These are phyloP conservation scores for Eremochloa ophiuroides DNA, from an alignment of 176 grass and related monocot genomes.

Conservation along the genomic window DNA sequence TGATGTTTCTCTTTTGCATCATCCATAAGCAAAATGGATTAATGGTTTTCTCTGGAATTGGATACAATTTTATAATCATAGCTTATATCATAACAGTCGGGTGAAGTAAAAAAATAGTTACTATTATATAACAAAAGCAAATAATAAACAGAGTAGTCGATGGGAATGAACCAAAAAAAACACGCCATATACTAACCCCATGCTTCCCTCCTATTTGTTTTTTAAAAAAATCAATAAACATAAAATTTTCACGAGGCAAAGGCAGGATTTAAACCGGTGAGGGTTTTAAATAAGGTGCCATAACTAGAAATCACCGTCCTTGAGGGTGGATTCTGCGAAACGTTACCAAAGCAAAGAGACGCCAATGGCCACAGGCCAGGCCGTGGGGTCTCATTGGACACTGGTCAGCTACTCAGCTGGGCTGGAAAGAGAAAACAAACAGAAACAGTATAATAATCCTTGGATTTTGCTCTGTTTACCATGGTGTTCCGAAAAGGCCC, in stretches of 20 bases:
- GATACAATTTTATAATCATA: too few species aligned
- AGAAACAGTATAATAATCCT: background rate
- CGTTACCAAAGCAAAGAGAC: too few species aligned
- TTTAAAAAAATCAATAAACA: background rate
- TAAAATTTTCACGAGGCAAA: background rate
- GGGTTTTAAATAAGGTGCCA: background rate
- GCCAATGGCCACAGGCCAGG: background rate
- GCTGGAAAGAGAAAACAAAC: background rate
- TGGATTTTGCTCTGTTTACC: background rate
- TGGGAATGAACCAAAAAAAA: background rate
- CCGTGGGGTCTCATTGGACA: background rate
- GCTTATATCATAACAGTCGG: too few species aligned
- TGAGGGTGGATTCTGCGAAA: background rate
- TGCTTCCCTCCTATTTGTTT: background rate
- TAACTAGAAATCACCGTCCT: background rate
- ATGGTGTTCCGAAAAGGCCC: slow-evolving; percentile 21
- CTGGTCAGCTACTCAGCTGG: background rate
- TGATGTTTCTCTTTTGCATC: too few species aligned
- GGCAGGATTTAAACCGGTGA: background rate
- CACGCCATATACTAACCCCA: too few species aligned
- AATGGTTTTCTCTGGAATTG: too few species aligned
- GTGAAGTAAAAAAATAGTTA: too few species aligned
- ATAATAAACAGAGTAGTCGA: background rate
- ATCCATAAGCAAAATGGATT: too few species aligned
- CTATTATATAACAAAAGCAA: too few species aligned